These are phyloP conservation scores for Cadophora gregata DNA, from an alignment of 2,329 filamentous ascomycete genomes.

Conservation along the genomic window DNA sequence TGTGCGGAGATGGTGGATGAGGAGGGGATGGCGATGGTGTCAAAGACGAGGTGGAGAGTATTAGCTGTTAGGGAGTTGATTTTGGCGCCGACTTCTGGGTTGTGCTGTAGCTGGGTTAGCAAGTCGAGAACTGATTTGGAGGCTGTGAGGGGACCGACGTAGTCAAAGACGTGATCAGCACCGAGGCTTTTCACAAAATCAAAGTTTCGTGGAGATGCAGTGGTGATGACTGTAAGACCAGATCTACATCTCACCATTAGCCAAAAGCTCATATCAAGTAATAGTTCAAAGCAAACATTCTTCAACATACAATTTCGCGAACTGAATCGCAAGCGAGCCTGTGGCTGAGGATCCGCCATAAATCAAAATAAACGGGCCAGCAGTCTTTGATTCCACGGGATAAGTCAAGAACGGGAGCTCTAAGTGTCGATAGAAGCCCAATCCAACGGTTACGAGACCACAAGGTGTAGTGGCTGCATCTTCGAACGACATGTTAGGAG, in stretches of 20 bases:
- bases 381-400: constrained; percentile 28
- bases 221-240: constrained; percentile 45
- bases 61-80: constrained; percentile 53
- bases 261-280: background rate
- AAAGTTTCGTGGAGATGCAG: constrained; percentile 54
- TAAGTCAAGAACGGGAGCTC: constrained; percentile 35
- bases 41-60: constrained; percentile 34
- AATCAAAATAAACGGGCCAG: constrained; percentile 41
- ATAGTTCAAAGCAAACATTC: constrained; percentile 44
- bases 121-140: background rate
- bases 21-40: constrained; percentile 32
- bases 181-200: constrained; percentile 52
- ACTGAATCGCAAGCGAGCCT: constrained; percentile 44
- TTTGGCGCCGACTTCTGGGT: constrained; percentile 48
- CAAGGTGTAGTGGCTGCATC: constrained; percentile 48
- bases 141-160: constrained; percentile 38
- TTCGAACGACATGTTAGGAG: constrained; percentile 50
- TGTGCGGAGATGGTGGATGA: constrained; percentile 31
- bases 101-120: constrained; percentile 36
- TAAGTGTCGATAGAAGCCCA: constrained; percentile 35
- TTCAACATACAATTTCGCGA: constrained; percentile 37
- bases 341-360: constrained; percentile 42
- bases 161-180: constrained; percentile 55
- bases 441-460: constrained; percentile 29
- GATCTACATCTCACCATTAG: constrained; percentile 24